Percentiles rank a stretch among this genome's conserved stretches.
phyloP scores from a whole-genome alignment of 129 eudicot species.

The Tagetes patula region DNA sequence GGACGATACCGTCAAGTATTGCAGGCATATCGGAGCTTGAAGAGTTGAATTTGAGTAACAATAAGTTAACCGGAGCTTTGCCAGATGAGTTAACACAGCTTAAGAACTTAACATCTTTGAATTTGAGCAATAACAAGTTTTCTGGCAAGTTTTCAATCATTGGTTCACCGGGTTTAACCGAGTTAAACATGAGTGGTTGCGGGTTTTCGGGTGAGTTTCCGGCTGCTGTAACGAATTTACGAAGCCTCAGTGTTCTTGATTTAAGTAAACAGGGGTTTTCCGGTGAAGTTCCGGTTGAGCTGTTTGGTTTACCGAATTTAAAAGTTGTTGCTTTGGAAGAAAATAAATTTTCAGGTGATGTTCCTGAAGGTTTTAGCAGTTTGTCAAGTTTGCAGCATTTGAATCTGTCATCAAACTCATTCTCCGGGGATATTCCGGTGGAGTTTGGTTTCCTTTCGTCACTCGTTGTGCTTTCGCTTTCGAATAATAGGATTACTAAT shows the following conservation, averaged over 20 bases:
- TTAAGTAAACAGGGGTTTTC: slow-evolving; percentile 72
- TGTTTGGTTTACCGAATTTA: slow-evolving; percentile 69
- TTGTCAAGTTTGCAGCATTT: slow-evolving; percentile 52
- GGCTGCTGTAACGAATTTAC: slow-evolving; percentile 44
- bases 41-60: slow-evolving; percentile 56
- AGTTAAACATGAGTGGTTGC: slow-evolving; percentile 68
- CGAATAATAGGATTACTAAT: slow-evolving; percentile 44
- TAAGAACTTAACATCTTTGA: slow-evolving; percentile 58
- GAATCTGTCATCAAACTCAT: slow-evolving; percentile 65
- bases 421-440: slow-evolving; percentile 58
- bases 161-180: slow-evolving; percentile 39
- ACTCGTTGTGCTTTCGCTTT: slow-evolving; percentile 52
- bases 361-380: slow-evolving; percentile 90
- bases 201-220: slow-evolving; percentile 65
- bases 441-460: slow-evolving; percentile 66
- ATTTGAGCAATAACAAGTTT: slow-evolving; percentile 54
- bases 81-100: slow-evolving; percentile 49
- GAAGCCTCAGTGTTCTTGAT: slow-evolving; percentile 59
- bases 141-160: slow-evolving; percentile 32
- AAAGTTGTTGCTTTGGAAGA: slow-evolving; percentile 65
- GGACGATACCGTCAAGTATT: slow-evolving; percentile 48
- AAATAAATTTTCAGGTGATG: slow-evolving; percentile 57
- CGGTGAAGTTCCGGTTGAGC: slow-evolving; percentile 67
- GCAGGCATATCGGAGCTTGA: slow-evolving; percentile 38
- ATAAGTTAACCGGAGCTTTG: slow-evolving; percentile 53